Percentiles rank a stretch among this genome's conserved stretches.
These are phyloP conservation scores for Grosmannia penicillata DNA, from an alignment of 2,329 filamentous ascomycete genomes.

Conservation along the genomic window DNA sequence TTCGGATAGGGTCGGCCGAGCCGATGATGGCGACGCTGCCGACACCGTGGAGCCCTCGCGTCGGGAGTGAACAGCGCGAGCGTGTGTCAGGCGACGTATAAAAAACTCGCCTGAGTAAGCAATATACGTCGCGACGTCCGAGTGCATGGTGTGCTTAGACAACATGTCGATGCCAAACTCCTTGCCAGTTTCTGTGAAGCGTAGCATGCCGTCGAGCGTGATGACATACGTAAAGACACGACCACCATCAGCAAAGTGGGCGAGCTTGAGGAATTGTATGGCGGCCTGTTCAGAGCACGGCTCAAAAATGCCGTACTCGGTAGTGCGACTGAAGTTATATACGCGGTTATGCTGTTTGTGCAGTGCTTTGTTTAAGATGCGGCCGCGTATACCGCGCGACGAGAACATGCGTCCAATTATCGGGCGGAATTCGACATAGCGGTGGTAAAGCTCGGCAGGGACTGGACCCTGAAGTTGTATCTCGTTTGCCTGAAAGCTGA, in stretches of 20 bases:
- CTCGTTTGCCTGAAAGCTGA: conserved; percentile 82
- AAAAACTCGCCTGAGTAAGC: conserved; percentile 92
- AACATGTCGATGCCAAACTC: conserved; percentile 90
- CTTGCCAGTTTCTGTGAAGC: conserved; percentile 90
- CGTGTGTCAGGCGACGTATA: conserved; percentile 54
- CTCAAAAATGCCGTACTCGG: conserved; percentile 54
- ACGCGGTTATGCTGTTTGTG: conserved; percentile 82
- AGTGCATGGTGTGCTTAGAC: conserved; percentile 95
- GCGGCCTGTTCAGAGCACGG: conserved; percentile 56
- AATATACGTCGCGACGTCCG: conserved; percentile 79
- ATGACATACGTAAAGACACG: conserved; percentile 86
- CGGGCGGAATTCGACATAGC: conserved; percentile 84
- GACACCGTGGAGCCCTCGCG: no score
- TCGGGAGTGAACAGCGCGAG: no score
- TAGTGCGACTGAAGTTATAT: conserved; percentile 74
- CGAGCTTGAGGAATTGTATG: conserved; percentile 69
- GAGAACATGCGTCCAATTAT: conserved; percentile 85
- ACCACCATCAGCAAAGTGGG: conserved; percentile 72
- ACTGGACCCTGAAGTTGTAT: conserved; percentile 78
- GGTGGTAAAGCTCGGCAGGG: conserved; percentile 68
- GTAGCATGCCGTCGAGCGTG: conserved; percentile 70
- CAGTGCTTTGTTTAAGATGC: conserved; percentile 67
- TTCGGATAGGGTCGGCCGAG: no score
- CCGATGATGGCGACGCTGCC: no score
- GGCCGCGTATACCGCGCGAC: conserved; percentile 59